Evolutionary conservation across 1,284 basidiomycete genomes (phyloP), one percentile per base, ranked within the genome.

Genomic region (Takashimella tepidaria): DNA sequence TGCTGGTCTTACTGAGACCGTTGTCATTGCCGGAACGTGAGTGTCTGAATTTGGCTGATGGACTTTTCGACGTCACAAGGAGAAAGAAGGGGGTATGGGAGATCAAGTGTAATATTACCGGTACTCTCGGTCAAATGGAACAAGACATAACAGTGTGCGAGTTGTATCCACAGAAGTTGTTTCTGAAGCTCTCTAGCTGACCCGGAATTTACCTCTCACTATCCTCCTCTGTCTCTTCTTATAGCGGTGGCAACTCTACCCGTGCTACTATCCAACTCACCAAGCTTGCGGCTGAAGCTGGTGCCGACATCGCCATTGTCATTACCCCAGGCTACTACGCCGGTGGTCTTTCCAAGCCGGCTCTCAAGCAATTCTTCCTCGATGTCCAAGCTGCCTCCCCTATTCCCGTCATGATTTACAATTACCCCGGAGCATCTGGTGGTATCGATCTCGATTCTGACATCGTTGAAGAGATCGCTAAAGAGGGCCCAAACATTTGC

Each of bases 351-450:
- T 77, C 78, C 43, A 80, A 77, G 61, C 76, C 78, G 19, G 89
- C 90, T 0, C 78, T 93, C 63, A 88, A 87, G 75, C 80, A 81
- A 4, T 92, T 86, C 76, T 95, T 83, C 78, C 78, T 80, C 31
- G 87, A 89, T 61, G 83, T 92, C 23, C 79, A 87, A 16, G 79
- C 83, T 62, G 85, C 83, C 62, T 88, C 85, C 55, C 88, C 89
- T 2, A 83, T 95, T 56, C 91, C 91, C 4, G 83, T 93, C 54
- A 85, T 95, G 69, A 82, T 92, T 55, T 95, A 95, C 79, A 95
- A 93, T 71, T 93, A 84, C 77, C 89, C 89, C 64, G 88, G 84
- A 41, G 88, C 89, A 1, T 82, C 85, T 59, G 84, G 88, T 20
- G 86, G 89, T 11, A 86, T 92, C 63, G 88, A 93, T 76, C 73